A percentile compares a stretch with the other conserved stretches of the same genome.
Conservation (phyloP, 2,329 filamentous ascomycete genomes). For the Fusarium sp. region DNA sequence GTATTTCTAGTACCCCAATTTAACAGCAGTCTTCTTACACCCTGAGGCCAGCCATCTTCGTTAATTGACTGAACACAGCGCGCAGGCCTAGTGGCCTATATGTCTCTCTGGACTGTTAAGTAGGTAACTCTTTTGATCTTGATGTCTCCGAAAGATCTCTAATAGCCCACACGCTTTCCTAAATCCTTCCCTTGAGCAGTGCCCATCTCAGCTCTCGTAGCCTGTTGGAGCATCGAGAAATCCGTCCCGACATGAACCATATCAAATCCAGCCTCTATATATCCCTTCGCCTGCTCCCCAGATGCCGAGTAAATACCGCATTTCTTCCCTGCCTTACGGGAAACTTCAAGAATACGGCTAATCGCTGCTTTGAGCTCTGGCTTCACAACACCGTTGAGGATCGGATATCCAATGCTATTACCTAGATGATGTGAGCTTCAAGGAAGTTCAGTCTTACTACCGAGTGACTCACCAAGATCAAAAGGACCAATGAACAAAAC, state of each 20-base stretch:
- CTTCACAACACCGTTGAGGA: not conserved
- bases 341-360: not conserved
- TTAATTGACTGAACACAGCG: not conserved
- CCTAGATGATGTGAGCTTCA: not conserved
- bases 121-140: not conserved
- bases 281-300: not conserved
- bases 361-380: not conserved
- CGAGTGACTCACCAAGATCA: not conserved
- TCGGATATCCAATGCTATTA: slow-evolving; percentile 12
- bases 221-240: not conserved
- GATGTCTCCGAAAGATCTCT: not conserved
- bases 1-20: too few relatives aligned
- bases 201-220: not conserved
- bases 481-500: slow-evolving; percentile 3
- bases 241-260: slow-evolving; percentile 15
- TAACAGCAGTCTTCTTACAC: too few relatives aligned
- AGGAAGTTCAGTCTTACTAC: fast-evolving
- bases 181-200: not conserved
- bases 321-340: not conserved
- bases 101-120: not conserved
- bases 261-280: slow-evolving; percentile 1
- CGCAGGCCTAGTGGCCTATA: too few relatives aligned
- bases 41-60: not conserved
- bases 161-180: not conserved
- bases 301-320: slow-evolving; percentile 4